Evolutionary conservation across 2,329 filamentous ascomycete genomes (phyloP), one percentile per base, ranked within the genome.

Genomic region (Alternaria sp.): DNA sequence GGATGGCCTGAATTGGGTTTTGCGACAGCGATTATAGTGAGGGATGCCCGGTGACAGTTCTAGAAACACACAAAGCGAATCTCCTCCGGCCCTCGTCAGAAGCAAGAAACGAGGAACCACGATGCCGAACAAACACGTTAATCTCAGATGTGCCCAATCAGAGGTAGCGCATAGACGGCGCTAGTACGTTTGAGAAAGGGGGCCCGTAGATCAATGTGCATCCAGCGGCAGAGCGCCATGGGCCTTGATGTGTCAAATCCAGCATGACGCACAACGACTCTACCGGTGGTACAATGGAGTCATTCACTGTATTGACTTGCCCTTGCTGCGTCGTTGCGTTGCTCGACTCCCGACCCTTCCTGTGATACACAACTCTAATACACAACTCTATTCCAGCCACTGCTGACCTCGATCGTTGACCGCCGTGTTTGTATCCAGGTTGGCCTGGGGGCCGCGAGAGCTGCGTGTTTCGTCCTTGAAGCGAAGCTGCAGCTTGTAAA

Each of bases 61-160:
- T 43, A 49, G 20, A 53, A 38, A 28, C 32, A 36, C 28, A 30
- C 34, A 30, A 51, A 36, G 43, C 48, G 54, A 53, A 44, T 42
- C 44, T 38, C 49, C 20, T 55, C 48, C 34, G 26, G 48, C 28
- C 48, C n/a, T 49, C 30, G 46, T 57, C 59, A 58, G 61, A 57
- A 61, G 64, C 65, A 61, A 38, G 30, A 53, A 32, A 53, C 51
- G 20, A 61, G 49, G 32, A 47, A 52, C 54, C 44, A 61, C 51
- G 43, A 47, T 57, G 53, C 43, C 56, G 54, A 58, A 46, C 62
- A 63, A 62, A 62, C 48, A 54, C 55, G 55, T 54, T 58, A 68
- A 68, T 68, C 54, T 66, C 56, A 49, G 49, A 11, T 7, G 18
- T 34, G 51, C 57, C 66, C 66, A 66, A 68, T 68, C 51, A 59